Base-by-base conservation (phyloP, 495 filamentous ascomycete species). In the Aspergillus steynii region DNA sequence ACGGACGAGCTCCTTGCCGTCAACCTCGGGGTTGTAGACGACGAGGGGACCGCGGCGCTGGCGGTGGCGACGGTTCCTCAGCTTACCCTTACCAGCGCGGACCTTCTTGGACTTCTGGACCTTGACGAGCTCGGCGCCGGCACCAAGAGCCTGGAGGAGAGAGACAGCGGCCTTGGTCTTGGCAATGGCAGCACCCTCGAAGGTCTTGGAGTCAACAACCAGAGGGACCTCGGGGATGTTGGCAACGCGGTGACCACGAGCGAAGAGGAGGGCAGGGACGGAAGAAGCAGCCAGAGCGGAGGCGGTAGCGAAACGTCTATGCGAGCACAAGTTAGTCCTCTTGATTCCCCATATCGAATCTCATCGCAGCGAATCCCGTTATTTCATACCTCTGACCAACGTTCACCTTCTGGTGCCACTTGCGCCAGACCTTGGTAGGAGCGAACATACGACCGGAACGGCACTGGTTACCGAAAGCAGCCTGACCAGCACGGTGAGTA, bases 401-500 rank as follows among this genome's bases (percentile, higher is more conserved):
- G 86, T 96, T 97, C 89, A 99, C 85, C 90, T 98, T 99, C 83
- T 97, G 90, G 86, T 99, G 96, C 96, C 96, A 99, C 85, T 97
- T 98, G 74, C 95, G 85, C 95, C 95, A 99, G 83, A 97, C 91
- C 88, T 98, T 98, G 80, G 95, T 99, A 66, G 95, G 95, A 65
- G 95, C 95, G 84, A 99, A 99, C 96, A 99, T 99, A 82, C 95
- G 96, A 82, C 95, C 95, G 72, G 94, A 96, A 79, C 95, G 93
- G 84, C 95, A 99, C 92, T 90, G 87, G 89, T 99, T 99, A 89
- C 95, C 95, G 82, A 99, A 99, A 67, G 95, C 95, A 82, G 95
- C 95, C 84, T 99, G 95, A 83, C 95, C 95, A 76, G 95, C 95
- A 86, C 95, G 95, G 87, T 99, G 95, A 77, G 95, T 99, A 89